Percentiles rank a stretch among this genome's conserved stretches.
Evolutionary conservation across 129 eudicot species (phyloP).

Genomic region (Glebionis coronaria): DNA sequence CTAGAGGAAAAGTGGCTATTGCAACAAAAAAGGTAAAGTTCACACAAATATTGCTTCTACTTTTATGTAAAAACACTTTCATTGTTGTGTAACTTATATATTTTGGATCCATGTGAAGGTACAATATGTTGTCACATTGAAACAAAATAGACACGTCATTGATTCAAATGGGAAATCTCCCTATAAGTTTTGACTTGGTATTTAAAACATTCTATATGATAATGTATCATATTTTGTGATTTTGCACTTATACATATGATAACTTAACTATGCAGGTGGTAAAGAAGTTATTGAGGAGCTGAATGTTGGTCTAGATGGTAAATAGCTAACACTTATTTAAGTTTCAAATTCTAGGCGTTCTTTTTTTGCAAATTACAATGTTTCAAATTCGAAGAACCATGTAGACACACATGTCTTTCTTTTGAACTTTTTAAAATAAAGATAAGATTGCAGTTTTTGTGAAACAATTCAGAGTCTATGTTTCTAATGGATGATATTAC

Average conservation of each 20-base stretch:
- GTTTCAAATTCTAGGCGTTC: too few species aligned
- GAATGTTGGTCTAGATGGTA: too few species aligned
- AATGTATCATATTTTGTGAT: neutral
- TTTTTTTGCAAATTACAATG: too few species aligned
- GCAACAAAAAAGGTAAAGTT: slow-evolving; percentile 71
- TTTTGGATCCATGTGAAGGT: slow-evolving; percentile 58
- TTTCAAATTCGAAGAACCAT: too few species aligned
- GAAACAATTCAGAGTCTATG: too few species aligned
- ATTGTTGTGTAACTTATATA: neutral
- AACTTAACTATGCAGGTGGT: slow-evolving; percentile 43
- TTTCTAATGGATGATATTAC: too few species aligned
- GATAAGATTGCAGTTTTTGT: neutral
- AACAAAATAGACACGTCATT: too few species aligned
- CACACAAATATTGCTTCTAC: neutral
- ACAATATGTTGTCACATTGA: too few species aligned
- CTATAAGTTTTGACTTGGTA: slow-evolving; percentile 87
- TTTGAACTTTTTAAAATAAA: neutral
- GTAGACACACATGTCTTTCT: neutral
- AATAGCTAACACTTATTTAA: too few species aligned
- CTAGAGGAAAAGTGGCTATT: too few species aligned
- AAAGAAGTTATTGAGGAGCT: slow-evolving; percentile 52
- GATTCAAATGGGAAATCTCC: too few species aligned
- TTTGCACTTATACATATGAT: slow-evolving; percentile 2
- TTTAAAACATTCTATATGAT: neutral
- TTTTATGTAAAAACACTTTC: neutral